Evolutionary conservation across 2,329 filamentous ascomycete species (phyloP).

Genomic region (Fusarium dlaminii): DNA sequence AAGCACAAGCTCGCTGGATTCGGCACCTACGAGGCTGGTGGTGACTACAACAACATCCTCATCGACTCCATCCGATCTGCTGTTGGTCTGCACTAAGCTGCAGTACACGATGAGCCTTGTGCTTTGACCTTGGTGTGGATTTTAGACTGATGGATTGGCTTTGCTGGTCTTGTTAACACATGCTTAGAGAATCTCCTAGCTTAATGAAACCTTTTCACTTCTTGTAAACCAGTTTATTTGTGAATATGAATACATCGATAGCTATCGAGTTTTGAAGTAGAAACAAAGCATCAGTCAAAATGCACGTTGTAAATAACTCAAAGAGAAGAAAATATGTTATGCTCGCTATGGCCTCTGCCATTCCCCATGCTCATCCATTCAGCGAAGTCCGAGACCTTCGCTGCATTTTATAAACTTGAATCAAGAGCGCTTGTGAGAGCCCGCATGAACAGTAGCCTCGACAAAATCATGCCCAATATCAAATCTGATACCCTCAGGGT

Average conservation of each 20-base stretch:
- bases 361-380: fast-evolving
- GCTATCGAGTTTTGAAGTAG: fast-evolving
- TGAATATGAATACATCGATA: background rate
- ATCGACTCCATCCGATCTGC: conserved; percentile 27
- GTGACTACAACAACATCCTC: conserved; percentile 35
- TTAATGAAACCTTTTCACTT: background rate
- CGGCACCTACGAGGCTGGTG: conserved; percentile 32
- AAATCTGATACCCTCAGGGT: background rate
- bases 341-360: too few species aligned
- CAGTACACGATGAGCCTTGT: background rate
- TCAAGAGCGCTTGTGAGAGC: background rate
- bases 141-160: background rate
- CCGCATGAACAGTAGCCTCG: background rate
- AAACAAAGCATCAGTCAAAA: background rate
- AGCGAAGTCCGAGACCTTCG: fast-evolving
- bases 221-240: background rate
- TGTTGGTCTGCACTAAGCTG: conserved; percentile 2
- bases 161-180: background rate
- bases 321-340: fast-evolving
- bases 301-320: fast-evolving
- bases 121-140: background rate
- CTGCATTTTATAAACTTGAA: background rate
- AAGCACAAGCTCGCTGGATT: conserved; percentile 27
- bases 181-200: background rate
- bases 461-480: conserved; percentile 11